phyloP scores from a whole-genome alignment of 2,329 filamentous ascomycete genomes.

The Monilinia fructicola region DNA sequence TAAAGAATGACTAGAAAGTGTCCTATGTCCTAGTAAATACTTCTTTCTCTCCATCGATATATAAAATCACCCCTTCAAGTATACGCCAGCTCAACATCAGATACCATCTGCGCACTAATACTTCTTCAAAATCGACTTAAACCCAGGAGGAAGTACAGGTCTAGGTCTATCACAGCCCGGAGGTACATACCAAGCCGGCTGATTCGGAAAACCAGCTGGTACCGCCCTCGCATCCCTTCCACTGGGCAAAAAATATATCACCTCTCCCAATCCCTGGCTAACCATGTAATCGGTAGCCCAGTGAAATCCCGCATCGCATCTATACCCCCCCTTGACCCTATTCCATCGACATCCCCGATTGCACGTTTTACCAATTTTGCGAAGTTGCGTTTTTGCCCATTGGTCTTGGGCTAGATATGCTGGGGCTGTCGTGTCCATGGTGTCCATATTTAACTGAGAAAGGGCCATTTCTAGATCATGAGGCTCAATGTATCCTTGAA shows the following conservation, averaged over 20 bases:
- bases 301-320: conserved; percentile 1
- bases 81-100: background rate
- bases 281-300: background rate
- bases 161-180: background rate
- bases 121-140: background rate
- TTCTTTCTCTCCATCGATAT: background rate
- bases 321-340: background rate
- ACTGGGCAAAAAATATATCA: background rate
- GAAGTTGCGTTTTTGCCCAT: conserved; percentile 7
- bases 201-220: background rate
- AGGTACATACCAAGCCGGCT: background rate
- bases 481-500: background rate
- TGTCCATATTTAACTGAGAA: background rate
- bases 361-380: conserved; percentile 1
- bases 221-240: conserved; percentile 1
- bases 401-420: background rate
- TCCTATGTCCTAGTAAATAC: background rate
- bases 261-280: background rate
- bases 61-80: background rate
- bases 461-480: background rate
- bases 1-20: background rate
- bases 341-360: conserved; percentile 2
- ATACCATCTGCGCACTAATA: no score
- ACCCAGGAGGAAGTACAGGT: background rate
- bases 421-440: background rate